Evolutionary conservation across 306 rosid genomes (phyloP), one percentile per base, ranked within the genome.

Genomic region (Cucurbita pepo): DNA sequence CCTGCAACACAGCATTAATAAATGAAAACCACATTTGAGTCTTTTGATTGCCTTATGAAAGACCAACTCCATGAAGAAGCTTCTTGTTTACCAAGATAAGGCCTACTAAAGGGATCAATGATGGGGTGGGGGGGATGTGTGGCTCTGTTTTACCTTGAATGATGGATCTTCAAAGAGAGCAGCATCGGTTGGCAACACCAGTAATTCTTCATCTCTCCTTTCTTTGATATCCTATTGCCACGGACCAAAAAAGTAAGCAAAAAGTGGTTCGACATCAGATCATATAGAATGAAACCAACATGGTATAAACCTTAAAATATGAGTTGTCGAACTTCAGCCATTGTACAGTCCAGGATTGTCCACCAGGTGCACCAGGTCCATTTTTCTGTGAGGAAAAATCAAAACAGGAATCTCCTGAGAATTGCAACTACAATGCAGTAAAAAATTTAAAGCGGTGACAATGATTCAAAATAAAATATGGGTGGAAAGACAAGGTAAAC

Each of bases 331-430:
- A 95, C 85, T 95, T 95, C 87, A 95, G 81, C 99, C 97, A 95
- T 75, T 89, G 84, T 66, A 11, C 90, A 0, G 99, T 95, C 99
- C 97, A 95, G 64, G 99, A 95, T 75, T 95, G 97, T 72, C 99
- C 99, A 70, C 99, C 99, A 25, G 99, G 95, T 62, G 95, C 96
- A 79, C 99, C 99, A 0, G 99, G 99, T 54, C 97, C 97, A 15
- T 86, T 88, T 87, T 95, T 95, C 99, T 95, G 92, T 76, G 22
- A 73, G 71, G 78, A 36, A 67, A 79, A 25, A 59, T 55, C 15
- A 58, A 16, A n/a, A 44, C 16, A 40, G 69, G 8, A 56, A 73
- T 2, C 45, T 16, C 34, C 45, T 14, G 15, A 48, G 38, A 67
- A 67, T 7, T 22, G 73, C 43, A 69, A 36, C 43, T 25, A 14